Evolutionary conservation across 2,329 filamentous ascomycete species (phyloP), one percentile per base, ranked within the genome.

Genomic region (Nannizzia gypsea): DNA sequence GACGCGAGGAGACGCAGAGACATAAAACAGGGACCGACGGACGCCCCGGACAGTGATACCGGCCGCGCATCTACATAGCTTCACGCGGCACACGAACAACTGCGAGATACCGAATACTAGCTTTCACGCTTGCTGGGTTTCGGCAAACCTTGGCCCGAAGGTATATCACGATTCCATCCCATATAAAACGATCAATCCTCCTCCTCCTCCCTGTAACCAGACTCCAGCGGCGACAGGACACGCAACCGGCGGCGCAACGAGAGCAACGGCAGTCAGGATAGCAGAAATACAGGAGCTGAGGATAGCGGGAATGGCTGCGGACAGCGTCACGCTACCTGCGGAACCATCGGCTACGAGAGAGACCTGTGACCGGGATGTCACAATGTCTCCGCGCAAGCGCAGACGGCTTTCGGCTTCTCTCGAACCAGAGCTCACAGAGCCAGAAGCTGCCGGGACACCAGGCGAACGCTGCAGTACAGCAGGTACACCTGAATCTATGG

Each of bases 371-470:
- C 22, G 48, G 15, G 56, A 44, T n/a, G 54, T 57, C 26, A 38
- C 54, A 44, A 60, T 59, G 6, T 62, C 61, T 15, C 63, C 63
- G 48, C 61, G 64, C 38, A 65, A 65, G 26, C 64, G 64, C 8
- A 63, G 63, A 58, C 57, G 61, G 17, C 55, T 64, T 34, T 63
- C 61, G 9, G 40, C n/a, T 56, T 56, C 54, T n/a, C 15, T 26
- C 6, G 48, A 52, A 28, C 48, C 48, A 52, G 48, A 52, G 13
- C 22, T 31, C 48, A 17, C 48, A 24, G 48, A 52, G 48, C 9
- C 48, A 28, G 48, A 52, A 15, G 22, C 22, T 28, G 17, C 17
- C 42, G 42, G 42, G 9, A 46, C 42, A 6, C 17, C 42, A 20
- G 42, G 42, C 6, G 42, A 20, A 24, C 6, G 20, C 17, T 17